phyloP scores from a whole-genome alignment of 2,329 filamentous ascomycete species.

The Fusarium keratoplasticum region DNA sequence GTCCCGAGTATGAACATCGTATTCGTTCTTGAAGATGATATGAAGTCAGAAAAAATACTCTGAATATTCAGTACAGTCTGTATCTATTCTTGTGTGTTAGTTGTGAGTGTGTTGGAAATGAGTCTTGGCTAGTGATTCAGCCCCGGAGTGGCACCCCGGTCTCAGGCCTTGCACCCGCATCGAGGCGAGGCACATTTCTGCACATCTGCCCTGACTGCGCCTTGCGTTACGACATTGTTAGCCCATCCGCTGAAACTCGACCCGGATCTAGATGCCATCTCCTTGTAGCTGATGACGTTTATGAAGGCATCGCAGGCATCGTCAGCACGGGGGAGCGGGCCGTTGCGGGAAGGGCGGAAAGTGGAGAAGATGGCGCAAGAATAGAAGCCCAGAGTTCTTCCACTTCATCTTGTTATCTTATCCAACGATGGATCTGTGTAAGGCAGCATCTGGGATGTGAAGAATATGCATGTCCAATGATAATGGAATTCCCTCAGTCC shows the following conservation, averaged over 20 bases:
- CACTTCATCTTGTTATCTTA: not conserved
- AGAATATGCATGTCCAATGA: not conserved
- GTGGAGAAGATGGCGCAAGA: not conserved
- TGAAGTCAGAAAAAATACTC: not conserved
- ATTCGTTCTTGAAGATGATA: not conserved
- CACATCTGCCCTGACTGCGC: not conserved
- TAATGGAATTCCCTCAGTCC: not conserved
- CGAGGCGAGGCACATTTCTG: not conserved
- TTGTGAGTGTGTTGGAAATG: not conserved
- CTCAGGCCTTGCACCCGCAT: not conserved
- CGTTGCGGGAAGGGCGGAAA: slow-evolving; percentile 16
- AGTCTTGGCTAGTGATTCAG: not conserved
- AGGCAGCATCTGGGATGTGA: not conserved
- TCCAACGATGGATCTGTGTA: not conserved
- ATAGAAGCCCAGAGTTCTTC: not conserved
- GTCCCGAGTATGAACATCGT: not conserved
- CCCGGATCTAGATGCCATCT: not conserved
- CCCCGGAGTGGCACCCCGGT: not conserved
- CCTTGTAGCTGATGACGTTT: not conserved
- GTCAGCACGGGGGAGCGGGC: slow-evolving; percentile 12
- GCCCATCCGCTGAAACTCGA: not conserved
- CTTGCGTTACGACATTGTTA: not conserved
- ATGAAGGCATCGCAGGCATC: slow-evolving; percentile 15
- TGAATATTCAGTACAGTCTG: not conserved
- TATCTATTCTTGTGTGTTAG: not conserved